Evolutionary conservation across 805 yeast species (phyloP).

Genomic region (Cyberlindnera mycetangii): DNA sequence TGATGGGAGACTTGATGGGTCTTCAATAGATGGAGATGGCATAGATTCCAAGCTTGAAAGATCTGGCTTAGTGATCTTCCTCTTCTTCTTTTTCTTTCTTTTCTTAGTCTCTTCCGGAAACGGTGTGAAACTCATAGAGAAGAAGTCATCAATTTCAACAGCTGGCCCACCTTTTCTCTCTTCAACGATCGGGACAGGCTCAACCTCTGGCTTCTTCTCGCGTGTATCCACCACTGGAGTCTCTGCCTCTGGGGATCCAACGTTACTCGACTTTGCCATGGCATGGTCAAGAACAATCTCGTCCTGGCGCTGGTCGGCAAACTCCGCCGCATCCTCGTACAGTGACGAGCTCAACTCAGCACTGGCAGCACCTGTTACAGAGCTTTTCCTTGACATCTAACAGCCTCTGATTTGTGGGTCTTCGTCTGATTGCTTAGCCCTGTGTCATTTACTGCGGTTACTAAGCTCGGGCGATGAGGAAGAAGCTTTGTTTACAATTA

Average conservation of each 20-base stretch:
- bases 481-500: not conserved
- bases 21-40: not conserved
- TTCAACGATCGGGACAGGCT: too few relatives aligned
- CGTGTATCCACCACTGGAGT: conserved; percentile 3
- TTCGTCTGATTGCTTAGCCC: not conserved
- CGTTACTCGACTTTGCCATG: conserved; percentile 26
- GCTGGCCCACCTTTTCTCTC: too few relatives aligned
- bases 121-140: conserved; percentile 20
- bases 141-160: conserved; percentile 29
- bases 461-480: not conserved
- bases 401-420: not conserved
- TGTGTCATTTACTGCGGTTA: too few relatives aligned
- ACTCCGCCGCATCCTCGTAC: not conserved
- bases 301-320: conserved; percentile 21
- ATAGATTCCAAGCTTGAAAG: not conserved
- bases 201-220: too few relatives aligned
- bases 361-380: not conserved
- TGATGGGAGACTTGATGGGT: not conserved
- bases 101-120: conserved; percentile 11
- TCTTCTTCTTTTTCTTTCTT: conserved; percentile 21
- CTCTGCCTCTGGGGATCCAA: conserved; percentile 21
- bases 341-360: not conserved
- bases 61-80: conserved; percentile 1
- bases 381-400: conserved; percentile 1
- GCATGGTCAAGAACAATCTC: conserved; percentile 26